phyloP scores from a whole-genome alignment of 306 rosid species.

The Quillaja saponaria region DNA sequence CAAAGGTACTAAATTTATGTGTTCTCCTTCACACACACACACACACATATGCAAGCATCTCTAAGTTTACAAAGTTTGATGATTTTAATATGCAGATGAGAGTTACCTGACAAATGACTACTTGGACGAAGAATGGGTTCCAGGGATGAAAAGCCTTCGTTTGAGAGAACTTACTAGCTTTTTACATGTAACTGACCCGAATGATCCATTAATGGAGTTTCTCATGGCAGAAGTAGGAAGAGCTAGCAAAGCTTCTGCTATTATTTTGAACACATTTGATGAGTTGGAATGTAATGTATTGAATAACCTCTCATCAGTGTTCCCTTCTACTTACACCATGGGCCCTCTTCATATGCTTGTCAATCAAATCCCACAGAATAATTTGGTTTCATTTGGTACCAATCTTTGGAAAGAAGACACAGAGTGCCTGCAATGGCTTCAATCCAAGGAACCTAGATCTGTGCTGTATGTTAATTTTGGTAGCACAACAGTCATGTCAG shows the following conservation, averaged over 20 bases:
- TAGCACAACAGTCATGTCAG: conserved; percentile 21
- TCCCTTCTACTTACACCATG: conserved; percentile 3
- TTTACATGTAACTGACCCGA: conserved; percentile 18
- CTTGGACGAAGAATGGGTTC: conserved; percentile 28
- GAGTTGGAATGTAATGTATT: neutral
- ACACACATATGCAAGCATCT: too few relatives aligned
- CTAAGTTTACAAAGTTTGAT: neutral
- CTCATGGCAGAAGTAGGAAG: neutral
- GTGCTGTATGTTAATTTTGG: conserved; percentile 23
- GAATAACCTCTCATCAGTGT: conserved; percentile 2
- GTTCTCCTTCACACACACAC: neutral
- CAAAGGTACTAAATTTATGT: conserved; percentile 25
- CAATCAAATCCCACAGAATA: neutral
- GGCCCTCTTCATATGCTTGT: conserved; percentile 13
- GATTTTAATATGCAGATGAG: conserved; percentile 26
- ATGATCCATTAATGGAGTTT: conserved; percentile 20
- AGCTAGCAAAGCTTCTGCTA: neutral
- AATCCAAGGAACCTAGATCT: conserved; percentile 18
- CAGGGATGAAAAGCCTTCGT: conserved; percentile 13
- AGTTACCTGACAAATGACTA: conserved; percentile 24
- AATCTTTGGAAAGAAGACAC: conserved; percentile 31
- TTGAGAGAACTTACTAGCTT: conserved; percentile 29
- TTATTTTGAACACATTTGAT: conserved; percentile 33
- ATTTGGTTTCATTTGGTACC: neutral
- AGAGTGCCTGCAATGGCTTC: conserved; percentile 23